Percentiles rank a stretch among this genome's conserved stretches.
phyloP scores from a whole-genome alignment of 495 filamentous ascomycete species.

The Lepraria neglecta region DNA sequence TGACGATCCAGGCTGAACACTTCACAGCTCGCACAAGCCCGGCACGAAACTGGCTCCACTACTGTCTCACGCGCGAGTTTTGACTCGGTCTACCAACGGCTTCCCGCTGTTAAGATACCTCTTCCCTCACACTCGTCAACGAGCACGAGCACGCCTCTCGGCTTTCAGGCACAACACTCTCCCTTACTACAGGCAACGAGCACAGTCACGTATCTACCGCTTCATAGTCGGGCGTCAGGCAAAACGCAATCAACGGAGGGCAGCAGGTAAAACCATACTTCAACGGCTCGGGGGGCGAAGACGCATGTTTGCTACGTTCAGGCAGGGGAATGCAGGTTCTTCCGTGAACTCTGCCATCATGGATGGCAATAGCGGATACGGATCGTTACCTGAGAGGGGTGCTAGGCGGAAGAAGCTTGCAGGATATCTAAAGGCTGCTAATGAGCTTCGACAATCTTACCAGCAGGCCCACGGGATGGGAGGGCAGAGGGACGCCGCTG shows the following conservation, averaged over 20 bases:
- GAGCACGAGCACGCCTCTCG: slow-evolving; percentile 55
- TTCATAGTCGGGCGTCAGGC: slow-evolving; percentile 62
- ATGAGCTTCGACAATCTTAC: slow-evolving; percentile 85
- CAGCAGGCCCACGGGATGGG: slow-evolving; percentile 49
- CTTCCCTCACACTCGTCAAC: slow-evolving; percentile 52
- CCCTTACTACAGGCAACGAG: slow-evolving; percentile 57
- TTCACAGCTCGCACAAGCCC: background rate
- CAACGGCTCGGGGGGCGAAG: slow-evolving; percentile 45
- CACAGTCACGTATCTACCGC: slow-evolving; percentile 68
- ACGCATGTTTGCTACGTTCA: slow-evolving; percentile 35
- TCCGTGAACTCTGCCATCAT: slow-evolving; percentile 12
- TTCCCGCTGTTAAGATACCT: slow-evolving; percentile 50
- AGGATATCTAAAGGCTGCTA: slow-evolving; percentile 80
- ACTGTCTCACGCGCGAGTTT: slow-evolving; percentile 16
- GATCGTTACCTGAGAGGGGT: slow-evolving; percentile 52
- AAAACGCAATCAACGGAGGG: slow-evolving; percentile 41
- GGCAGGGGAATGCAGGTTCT: slow-evolving; percentile 30
- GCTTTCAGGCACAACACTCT: slow-evolving; percentile 67
- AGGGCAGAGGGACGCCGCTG: slow-evolving; percentile 38
- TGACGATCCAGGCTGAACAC: background rate
- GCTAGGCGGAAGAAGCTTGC: slow-evolving; percentile 71
- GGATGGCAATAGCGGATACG: slow-evolving; percentile 30
- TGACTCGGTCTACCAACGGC: slow-evolving; percentile 23
- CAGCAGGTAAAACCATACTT: slow-evolving; percentile 43
- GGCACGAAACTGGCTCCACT: slow-evolving; percentile 28